phyloP scores from a whole-genome alignment of 1,139 yeast genomes.

The Candida frijolesensis region DNA sequence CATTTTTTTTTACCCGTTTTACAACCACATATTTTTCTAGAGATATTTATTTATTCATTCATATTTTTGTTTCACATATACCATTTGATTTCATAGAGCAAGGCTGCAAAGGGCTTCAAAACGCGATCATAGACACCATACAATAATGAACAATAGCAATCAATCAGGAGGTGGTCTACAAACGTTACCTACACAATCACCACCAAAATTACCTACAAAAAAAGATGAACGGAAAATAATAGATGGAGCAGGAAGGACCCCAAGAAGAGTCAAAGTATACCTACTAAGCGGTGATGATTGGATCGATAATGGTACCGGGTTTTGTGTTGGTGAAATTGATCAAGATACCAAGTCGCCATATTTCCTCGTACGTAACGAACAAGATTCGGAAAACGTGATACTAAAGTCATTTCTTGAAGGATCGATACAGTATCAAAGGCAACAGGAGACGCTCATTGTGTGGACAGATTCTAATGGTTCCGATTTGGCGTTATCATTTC shows the following conservation, averaged over 20 bases:
- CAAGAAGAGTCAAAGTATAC: slow-evolving; percentile 88
- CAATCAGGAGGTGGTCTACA: not conserved
- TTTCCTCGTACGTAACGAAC: slow-evolving; percentile 74
- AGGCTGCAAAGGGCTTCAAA: not conserved
- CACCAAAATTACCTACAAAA: not conserved
- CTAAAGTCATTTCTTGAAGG: slow-evolving; percentile 72
- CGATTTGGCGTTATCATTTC: slow-evolving; percentile 89
- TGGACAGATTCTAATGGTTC: slow-evolving; percentile 85
- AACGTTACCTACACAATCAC: not conserved
- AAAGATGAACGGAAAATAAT: slow-evolving; percentile 8
- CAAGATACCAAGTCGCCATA: slow-evolving; percentile 48
- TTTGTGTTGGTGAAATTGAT: slow-evolving; percentile 71
- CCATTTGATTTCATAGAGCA: not conserved
- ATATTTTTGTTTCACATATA: not conserved
- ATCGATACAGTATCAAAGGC: slow-evolving; percentile 82
- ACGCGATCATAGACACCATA: not conserved
- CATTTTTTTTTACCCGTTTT: not conserved
- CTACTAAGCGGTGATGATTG: slow-evolving; percentile 79
- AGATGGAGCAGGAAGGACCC: slow-evolving; percentile 25
- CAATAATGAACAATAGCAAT: not conserved
- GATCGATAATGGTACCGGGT: slow-evolving; percentile 94
- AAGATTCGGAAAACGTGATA: slow-evolving; percentile 58
- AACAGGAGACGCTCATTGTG: slow-evolving; percentile 90
- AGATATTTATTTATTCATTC: not conserved
- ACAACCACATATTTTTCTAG: not conserved